Percentiles rank a stretch among this genome's conserved stretches.
These are phyloP conservation scores for Thelephora terrestris DNA, from an alignment of 1,284 basidiomycete genomes.

Conservation along the genomic window DNA sequence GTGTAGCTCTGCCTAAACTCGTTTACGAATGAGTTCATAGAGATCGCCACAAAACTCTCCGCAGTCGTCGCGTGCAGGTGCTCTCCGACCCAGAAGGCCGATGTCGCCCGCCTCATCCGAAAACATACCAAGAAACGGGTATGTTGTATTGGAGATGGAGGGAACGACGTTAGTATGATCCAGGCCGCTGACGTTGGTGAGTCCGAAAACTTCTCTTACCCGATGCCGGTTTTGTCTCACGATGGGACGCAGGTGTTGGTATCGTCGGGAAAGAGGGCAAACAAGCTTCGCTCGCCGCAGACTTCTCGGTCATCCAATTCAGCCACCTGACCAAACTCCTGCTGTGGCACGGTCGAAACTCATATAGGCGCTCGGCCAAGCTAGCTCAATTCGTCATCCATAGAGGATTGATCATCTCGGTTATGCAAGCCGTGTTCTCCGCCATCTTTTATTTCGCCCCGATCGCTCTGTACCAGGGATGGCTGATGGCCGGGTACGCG, in stretches of 20 bases:
- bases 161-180: constrained; percentile 95
- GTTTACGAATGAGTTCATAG: constrained; percentile 92
- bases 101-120: constrained; percentile 89
- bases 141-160: constrained; percentile 95
- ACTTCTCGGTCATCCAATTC: constrained; percentile 97
- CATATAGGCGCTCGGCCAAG: constrained; percentile 96
- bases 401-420: constrained; percentile 92
- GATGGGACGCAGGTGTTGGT: constrained; percentile 64
- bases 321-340: constrained; percentile 91
- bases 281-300: constrained; percentile 95
- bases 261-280: constrained; percentile 99
- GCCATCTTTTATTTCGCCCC: constrained; percentile 99
- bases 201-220: constrained; percentile 21
- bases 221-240: neutral
- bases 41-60: constrained; percentile 90
- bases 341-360: constrained; percentile 95
- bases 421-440: constrained; percentile 96
- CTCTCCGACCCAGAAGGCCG: constrained; percentile 98
- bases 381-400: constrained; percentile 99
- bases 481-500: constrained; percentile 97
- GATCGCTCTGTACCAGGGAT: constrained; percentile 96
- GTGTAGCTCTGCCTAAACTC: constrained; percentile 76
- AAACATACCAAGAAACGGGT: constrained; percentile 87
- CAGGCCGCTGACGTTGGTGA: constrained; percentile 89
- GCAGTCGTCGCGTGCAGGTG: constrained; percentile 97